Base-by-base conservation (phyloP, 1,284 basidiomycete genomes). In the Boletus mariae region DNA sequence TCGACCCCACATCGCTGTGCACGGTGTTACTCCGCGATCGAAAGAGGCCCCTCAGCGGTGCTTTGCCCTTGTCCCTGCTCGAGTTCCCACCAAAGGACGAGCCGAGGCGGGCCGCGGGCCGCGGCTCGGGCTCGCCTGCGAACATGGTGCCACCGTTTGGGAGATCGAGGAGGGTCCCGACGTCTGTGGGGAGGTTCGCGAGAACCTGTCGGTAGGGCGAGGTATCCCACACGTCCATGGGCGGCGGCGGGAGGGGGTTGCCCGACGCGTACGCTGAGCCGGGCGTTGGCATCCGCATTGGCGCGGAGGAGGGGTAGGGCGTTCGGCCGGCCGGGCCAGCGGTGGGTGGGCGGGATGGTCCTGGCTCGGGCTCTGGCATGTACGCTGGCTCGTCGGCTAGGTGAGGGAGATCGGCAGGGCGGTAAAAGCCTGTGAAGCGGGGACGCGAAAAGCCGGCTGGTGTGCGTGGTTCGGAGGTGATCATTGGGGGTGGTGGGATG, bases 191-290 rank as follows among this genome's bases (percentile, higher is more conserved):
- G 11, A 82, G 74, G 49, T 71, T 73, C 5, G 74, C 64, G 4
- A 82, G 70, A 12, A 72, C 62, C 45, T 75, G 73, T 52, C 71
- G 61, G 53, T 82, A 82, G 0, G 80, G 80, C 0, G 77, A 72
- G 35, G 68, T 68, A 6, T 75, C 69, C 61, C 80, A 81, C 5
- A 83, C 50, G 56, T 83, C 75, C 34, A 67, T 65, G 0, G 82
- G 82, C 0, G 75, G 81, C 2, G 58, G 51, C 0, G 82, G 82
- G 10, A 84, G 75, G 3, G 79, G 80, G 59, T 83, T 80, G 17
- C 35, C 41, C 1, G 52, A 56, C 26, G 4, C 34, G n/a, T 15
- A 29, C 10, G 28, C 25, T 4, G 55, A 29, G 10, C 17, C 20
- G 29, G 56, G 42, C 3, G 17, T 48, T 4, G 58, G 42, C 35